phyloP scores from a whole-genome alignment of 129 eudicot genomes.

The Sambucus nigra region DNA sequence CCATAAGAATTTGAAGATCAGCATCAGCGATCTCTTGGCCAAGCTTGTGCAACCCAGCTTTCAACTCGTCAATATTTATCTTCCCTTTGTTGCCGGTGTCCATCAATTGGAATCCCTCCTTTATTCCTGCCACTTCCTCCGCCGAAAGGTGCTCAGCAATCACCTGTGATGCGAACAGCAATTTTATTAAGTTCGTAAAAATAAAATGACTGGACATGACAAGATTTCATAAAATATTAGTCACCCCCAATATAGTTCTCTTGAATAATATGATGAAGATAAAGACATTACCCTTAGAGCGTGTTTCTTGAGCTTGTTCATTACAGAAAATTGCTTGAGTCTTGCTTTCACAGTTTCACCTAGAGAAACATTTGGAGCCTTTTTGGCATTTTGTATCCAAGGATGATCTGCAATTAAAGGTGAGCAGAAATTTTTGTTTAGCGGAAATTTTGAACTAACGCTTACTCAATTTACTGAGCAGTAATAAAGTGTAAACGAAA shows the following conservation, averaged over 20 bases:
- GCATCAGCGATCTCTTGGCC: slow-evolving; percentile 67
- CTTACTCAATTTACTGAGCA: slow-evolving; percentile 1
- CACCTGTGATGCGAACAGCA: slow-evolving; percentile 32
- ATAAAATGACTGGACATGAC: neutral
- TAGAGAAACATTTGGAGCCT: slow-evolving; percentile 81
- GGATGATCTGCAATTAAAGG: slow-evolving; percentile 62
- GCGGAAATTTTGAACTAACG: neutral
- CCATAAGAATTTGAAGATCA: slow-evolving; percentile 71
- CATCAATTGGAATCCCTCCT: slow-evolving; percentile 57
- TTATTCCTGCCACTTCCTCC: slow-evolving; percentile 72
- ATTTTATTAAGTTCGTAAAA: slow-evolving; percentile 4
- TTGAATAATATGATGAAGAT: neutral
- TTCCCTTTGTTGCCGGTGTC: slow-evolving; percentile 58
- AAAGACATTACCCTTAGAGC: slow-evolving; percentile 51
- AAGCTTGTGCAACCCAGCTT: slow-evolving; percentile 54
- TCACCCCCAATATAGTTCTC: neutral
- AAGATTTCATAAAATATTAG: neutral
- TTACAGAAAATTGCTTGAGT: slow-evolving; percentile 73
- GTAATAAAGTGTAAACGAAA: neutral
- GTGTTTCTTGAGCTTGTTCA: slow-evolving; percentile 92
- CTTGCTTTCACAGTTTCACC: slow-evolving; percentile 90
- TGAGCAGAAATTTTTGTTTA: neutral
- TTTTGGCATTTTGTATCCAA: slow-evolving; percentile 83
- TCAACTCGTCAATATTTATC: slow-evolving; percentile 63
- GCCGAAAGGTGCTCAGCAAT: slow-evolving; percentile 74